These are phyloP conservation scores for Cicer pinnatifidum DNA, from an alignment of 306 rosid species.

Conservation along the genomic window DNA sequence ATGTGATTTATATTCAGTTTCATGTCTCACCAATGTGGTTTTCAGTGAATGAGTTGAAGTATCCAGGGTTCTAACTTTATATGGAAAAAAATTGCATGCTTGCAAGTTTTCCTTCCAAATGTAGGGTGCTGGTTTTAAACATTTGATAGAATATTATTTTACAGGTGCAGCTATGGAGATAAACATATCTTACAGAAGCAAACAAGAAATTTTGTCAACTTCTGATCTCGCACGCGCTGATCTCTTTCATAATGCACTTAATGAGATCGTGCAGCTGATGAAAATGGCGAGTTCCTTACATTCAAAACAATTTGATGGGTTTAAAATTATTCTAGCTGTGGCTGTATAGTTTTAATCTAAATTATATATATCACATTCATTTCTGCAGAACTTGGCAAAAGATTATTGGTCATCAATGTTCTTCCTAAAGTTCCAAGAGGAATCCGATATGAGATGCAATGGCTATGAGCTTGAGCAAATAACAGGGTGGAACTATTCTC, in stretches of 20 bases:
- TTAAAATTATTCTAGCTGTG: slow-evolving; percentile 3
- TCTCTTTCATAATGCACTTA: slow-evolving; percentile 74
- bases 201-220: slow-evolving; percentile 81
- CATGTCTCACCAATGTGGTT: slow-evolving; percentile 29
- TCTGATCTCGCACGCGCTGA: slow-evolving; percentile 67
- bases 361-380: slow-evolving; percentile 4
- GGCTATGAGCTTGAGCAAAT: slow-evolving; percentile 68
- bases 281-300: slow-evolving; percentile 57
- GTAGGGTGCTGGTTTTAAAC: neutral
- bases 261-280: slow-evolving; percentile 78
- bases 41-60: slow-evolving; percentile 40
- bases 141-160: slow-evolving; percentile 39
- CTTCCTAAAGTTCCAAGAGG: slow-evolving; percentile 82
- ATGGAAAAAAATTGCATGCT: neutral
- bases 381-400: slow-evolving; percentile 68
- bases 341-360: slow-evolving; percentile 27
- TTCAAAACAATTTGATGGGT: slow-evolving; percentile 22
- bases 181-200: slow-evolving; percentile 85
- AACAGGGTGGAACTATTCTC: slow-evolving; percentile 76
- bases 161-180: slow-evolving; percentile 89
- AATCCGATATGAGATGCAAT: slow-evolving; percentile 59
- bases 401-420: slow-evolving; percentile 95
- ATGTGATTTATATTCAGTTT: neutral
- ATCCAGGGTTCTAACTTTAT: neutral
- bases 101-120: slow-evolving; percentile 34